These are phyloP conservation scores for Ceratocystis harringtonii DNA, from an alignment of 2,329 filamentous ascomycete species.

Conservation along the genomic window DNA sequence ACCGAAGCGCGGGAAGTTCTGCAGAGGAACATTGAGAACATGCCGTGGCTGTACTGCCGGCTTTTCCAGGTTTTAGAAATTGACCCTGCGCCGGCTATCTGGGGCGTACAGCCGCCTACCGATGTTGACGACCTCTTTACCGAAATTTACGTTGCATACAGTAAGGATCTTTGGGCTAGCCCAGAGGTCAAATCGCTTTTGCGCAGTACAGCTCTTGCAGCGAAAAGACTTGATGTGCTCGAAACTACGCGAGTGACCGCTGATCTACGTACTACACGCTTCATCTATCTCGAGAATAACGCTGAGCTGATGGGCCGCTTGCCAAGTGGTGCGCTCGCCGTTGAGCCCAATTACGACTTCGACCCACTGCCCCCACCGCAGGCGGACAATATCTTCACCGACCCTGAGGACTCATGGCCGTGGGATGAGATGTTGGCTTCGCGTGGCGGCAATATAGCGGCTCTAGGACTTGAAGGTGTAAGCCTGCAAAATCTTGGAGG, in stretches of 20 bases:
- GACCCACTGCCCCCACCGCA: conserved; percentile 64
- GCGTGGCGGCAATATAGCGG: neutral
- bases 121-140: conserved; percentile 51
- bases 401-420: conserved; percentile 28
- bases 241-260: conserved; percentile 24
- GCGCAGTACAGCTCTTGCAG: conserved; percentile 44
- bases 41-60: conserved; percentile 73
- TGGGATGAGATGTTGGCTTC: conserved; percentile 25
- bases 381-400: conserved; percentile 37
- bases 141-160: conserved; percentile 58
- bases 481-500: conserved; percentile 7
- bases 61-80: conserved; percentile 70
- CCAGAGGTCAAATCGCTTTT: conserved; percentile 54
- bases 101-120: conserved; percentile 56
- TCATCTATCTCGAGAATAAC: conserved; percentile 64
- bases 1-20: conserved; percentile 51
- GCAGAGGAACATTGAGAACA: conserved; percentile 49
- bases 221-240: conserved; percentile 11
- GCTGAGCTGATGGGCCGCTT: conserved; percentile 55
- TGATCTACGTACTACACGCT: conserved; percentile 42
- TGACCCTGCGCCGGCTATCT: conserved; percentile 63
- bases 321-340: conserved; percentile 47
- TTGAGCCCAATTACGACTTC: conserved; percentile 56
- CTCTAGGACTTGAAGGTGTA: conserved; percentile 14
- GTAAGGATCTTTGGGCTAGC: conserved; percentile 78